These are phyloP conservation scores for Dimocarpus longan DNA, from an alignment of 345 rosid genomes.

Conservation along the genomic window DNA sequence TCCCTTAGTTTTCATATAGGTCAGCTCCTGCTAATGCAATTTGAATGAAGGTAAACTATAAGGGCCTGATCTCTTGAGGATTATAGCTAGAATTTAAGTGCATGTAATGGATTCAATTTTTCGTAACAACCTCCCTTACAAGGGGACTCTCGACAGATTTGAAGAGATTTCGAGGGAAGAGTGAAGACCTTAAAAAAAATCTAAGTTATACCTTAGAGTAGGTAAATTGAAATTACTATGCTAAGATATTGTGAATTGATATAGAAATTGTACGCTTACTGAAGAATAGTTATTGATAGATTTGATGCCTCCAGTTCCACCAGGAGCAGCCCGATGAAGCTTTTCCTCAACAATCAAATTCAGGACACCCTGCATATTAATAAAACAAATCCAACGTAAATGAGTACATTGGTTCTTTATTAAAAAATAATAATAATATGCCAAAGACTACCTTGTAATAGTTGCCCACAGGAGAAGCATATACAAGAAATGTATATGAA, in stretches of 20 bases:
- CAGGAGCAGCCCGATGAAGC: constrained; percentile 45
- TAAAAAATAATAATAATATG: too few relatives aligned
- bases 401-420: too few relatives aligned
- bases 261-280: constrained; percentile 27
- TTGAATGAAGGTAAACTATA: too few relatives aligned
- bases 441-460: constrained; percentile 31
- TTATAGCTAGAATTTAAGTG: background rate
- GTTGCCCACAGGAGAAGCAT: constrained; percentile 36
- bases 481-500: constrained; percentile 27
- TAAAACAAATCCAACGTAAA: background rate
- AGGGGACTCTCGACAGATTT: too few relatives aligned
- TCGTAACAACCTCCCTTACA: too few relatives aligned
- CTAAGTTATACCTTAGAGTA: too few relatives aligned
- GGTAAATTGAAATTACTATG: background rate
- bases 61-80: background rate
- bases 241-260: background rate
- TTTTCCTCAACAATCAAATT: constrained; percentile 55
- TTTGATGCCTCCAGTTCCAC: constrained; percentile 74
- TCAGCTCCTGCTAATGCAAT: too few relatives aligned
- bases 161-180: too few relatives aligned
- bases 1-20: too few relatives aligned
- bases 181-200: too few relatives aligned
- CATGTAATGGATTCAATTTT: too few relatives aligned
- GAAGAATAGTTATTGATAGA: constrained; percentile 65
- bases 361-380: constrained; percentile 31